Evolutionary conservation across 306 rosid species (phyloP).

Genomic region (Castanospermum australe): DNA sequence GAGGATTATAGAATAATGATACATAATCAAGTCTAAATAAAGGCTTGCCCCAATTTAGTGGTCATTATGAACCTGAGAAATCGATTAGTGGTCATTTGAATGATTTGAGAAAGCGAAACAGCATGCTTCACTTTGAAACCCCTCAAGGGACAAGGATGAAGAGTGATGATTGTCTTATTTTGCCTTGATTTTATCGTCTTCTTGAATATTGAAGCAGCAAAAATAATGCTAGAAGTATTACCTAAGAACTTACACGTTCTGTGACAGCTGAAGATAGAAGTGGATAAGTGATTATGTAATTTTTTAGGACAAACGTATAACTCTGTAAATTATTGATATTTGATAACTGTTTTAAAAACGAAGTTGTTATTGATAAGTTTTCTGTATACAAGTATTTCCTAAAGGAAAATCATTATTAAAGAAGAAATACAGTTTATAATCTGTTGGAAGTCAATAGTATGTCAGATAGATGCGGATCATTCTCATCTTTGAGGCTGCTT

Average conservation of each 20-base stretch:
- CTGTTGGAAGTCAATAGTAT: conserved; percentile 3
- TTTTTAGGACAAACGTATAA: background rate
- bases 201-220: background rate
- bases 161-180: background rate
- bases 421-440: background rate
- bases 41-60: background rate
- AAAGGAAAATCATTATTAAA: background rate
- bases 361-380: background rate
- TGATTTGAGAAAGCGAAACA: background rate
- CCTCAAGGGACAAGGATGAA: no score
- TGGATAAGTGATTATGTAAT: background rate
- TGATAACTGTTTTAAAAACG: background rate
- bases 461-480: background rate
- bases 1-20: background rate
- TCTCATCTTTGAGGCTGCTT: background rate
- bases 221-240: background rate
- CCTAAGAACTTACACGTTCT: background rate
- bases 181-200: background rate
- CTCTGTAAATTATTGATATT: background rate
- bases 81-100: background rate
- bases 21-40: background rate
- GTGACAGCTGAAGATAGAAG: background rate
- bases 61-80: no score
- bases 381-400: background rate
- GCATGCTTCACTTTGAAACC: background rate